phyloP scores from a whole-genome alignment of 1,139 yeast genomes.

The Citeromyces siamensis region DNA sequence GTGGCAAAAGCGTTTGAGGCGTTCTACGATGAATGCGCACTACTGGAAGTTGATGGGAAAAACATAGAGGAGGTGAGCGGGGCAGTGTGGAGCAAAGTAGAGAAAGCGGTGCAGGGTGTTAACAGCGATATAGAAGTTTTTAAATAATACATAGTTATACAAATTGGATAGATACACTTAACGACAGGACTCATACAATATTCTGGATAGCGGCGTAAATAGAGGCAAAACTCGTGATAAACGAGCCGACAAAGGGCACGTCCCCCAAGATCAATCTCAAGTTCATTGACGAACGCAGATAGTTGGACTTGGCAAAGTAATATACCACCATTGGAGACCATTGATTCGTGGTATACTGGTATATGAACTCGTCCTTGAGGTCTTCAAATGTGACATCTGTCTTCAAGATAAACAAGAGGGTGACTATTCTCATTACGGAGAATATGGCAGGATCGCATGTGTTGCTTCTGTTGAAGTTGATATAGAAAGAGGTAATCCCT shows the following conservation, averaged over 20 bases:
- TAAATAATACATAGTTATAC: constrained; percentile 6
- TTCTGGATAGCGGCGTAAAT: constrained; percentile 25
- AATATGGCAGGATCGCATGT: constrained; percentile 42
- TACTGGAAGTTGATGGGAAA: constrained; percentile 49
- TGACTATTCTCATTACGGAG: constrained; percentile 32
- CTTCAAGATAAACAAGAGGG: constrained; percentile 27
- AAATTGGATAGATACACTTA: constrained; percentile 5
- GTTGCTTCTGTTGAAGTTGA: constrained; percentile 40
- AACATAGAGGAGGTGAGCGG: constrained; percentile 40
- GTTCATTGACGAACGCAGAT: constrained; percentile 25
- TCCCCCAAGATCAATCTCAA: constrained; percentile 30
- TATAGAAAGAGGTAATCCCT: constrained; percentile 30
- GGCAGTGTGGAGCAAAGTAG: constrained; percentile 16
- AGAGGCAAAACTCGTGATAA: constrained; percentile 34
- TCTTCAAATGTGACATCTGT: constrained; percentile 22
- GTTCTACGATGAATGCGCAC: constrained; percentile 26
- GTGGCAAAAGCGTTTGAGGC: constrained; percentile 51
- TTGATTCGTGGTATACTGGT: constrained; percentile 15
- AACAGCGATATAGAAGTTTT: constrained; percentile 2
- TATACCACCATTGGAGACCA: background rate
- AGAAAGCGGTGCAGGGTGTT: constrained; percentile 5
- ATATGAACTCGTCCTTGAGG: constrained; percentile 24
- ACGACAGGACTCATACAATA: constrained; percentile 4
- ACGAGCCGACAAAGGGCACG: constrained; percentile 34
- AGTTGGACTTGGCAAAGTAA: constrained; percentile 10